These are phyloP conservation scores for Rhynchospora tenuis DNA, from an alignment of 176 grass and related monocot genomes.

Conservation along the genomic window DNA sequence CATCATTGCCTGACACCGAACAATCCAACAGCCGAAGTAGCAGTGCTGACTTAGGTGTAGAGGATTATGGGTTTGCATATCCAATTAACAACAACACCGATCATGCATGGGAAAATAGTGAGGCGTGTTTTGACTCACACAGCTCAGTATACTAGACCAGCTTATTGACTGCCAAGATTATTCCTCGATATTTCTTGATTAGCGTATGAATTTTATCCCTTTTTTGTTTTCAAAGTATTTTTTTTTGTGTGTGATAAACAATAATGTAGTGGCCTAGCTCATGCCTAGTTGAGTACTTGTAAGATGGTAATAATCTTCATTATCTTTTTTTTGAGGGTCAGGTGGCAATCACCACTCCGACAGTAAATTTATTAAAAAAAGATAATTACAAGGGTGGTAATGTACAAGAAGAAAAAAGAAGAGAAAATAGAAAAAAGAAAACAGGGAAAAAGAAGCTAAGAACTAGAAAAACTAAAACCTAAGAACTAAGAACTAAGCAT, in stretches of 20 bases:
- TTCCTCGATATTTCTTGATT: conserved; percentile 21
- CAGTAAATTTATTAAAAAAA: no score
- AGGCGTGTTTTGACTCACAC: conserved; percentile 17
- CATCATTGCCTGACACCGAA: not conserved
- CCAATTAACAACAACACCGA: not conserved
- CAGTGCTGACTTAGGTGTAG: conserved; percentile 19
- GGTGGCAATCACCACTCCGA: no score
- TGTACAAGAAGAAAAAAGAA: no score
- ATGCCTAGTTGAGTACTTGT: not conserved
- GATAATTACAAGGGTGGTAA: no score
- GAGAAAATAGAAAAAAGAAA: no score
- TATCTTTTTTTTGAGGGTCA: no score
- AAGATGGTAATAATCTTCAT: not conserved
- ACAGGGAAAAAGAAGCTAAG: no score
- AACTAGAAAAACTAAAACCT: no score
- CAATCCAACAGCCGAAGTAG: conserved; percentile 10
- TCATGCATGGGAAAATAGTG: not conserved
- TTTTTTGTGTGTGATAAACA: not conserved
- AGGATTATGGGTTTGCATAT: conserved; percentile 22
- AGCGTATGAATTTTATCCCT: not conserved
- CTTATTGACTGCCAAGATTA: conserved; percentile 21
- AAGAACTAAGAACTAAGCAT: no score
- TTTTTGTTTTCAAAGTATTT: not conserved
- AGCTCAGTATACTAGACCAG: not conserved
- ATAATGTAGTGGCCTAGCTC: not conserved